These are phyloP conservation scores for Cutaneotrichosporon spelunceum DNA, from an alignment of 1,284 basidiomycete genomes.

Conservation along the genomic window DNA sequence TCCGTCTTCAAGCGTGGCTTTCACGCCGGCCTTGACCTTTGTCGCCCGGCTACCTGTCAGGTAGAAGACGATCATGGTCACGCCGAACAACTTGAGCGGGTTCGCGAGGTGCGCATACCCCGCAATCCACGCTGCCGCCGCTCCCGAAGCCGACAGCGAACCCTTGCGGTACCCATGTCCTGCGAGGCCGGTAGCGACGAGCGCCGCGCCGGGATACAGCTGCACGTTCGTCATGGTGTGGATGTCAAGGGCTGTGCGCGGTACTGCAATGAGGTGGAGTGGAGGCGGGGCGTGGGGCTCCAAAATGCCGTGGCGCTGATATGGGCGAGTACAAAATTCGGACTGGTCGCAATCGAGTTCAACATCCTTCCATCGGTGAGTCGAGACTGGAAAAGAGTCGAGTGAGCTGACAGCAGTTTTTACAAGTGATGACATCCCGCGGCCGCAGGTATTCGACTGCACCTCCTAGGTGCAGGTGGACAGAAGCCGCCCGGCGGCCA, in stretches of 20 bases:
- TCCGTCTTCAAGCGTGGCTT: constrained; percentile 74
- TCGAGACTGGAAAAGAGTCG: background rate
- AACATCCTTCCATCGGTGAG: constrained; percentile 34
- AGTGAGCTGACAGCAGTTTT: constrained; percentile 21
- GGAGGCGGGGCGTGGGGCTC: background rate
- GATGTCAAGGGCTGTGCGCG: background rate
- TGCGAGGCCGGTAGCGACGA: constrained; percentile 55
- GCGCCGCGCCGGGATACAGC: constrained; percentile 48
- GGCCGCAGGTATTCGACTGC: constrained; percentile 38
- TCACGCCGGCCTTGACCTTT: constrained; percentile 61
- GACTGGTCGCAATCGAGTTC: constrained; percentile 1
- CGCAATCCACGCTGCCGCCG: constrained; percentile 68
- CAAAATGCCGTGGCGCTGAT: background rate
- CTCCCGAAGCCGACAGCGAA: constrained; percentile 53
- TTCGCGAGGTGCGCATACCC: constrained; percentile 57
- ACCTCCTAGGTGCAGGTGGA: constrained; percentile 29
- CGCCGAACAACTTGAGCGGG: constrained; percentile 59
- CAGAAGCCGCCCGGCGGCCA: constrained; percentile 43
- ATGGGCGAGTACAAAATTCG: constrained; percentile 1
- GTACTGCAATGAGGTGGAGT: background rate
- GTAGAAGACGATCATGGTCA: constrained; percentile 76
- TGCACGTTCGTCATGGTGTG: constrained; percentile 4
- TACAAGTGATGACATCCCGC: constrained; percentile 40
- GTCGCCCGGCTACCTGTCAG: constrained; percentile 77
- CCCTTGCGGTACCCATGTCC: constrained; percentile 57